phyloP scores from a whole-genome alignment of 805 yeast species.

The Scheffersomyces lignosus region DNA sequence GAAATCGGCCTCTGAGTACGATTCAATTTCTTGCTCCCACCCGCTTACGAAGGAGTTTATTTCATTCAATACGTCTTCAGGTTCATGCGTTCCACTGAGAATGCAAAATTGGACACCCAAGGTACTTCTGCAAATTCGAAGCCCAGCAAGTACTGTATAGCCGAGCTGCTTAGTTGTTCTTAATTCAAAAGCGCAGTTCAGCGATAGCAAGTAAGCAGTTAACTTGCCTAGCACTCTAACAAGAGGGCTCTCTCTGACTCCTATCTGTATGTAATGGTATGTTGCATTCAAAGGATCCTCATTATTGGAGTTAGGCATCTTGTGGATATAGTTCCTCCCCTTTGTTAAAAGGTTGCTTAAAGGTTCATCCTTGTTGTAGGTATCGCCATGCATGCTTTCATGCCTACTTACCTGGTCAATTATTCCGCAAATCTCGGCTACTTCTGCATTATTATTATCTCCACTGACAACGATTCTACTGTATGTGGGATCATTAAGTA shows the following conservation, averaged over 20 bases:
- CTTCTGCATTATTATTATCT: slow-evolving; percentile 27
- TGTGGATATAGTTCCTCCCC: slow-evolving; percentile 23
- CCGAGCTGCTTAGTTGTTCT: slow-evolving; percentile 61
- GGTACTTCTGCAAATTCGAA: slow-evolving; percentile 49
- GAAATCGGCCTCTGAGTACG: slow-evolving; percentile 37
- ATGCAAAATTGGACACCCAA: slow-evolving; percentile 60
- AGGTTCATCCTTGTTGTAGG: slow-evolving; percentile 1
- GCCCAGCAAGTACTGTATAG: slow-evolving; percentile 59
- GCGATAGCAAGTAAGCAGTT: slow-evolving; percentile 46
- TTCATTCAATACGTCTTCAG: slow-evolving; percentile 41
- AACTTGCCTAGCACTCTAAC: slow-evolving; percentile 45
- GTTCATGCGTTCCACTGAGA: slow-evolving; percentile 49
- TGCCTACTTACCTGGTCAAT: slow-evolving; percentile 26
- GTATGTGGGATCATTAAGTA: slow-evolving; percentile 29
- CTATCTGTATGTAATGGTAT: slow-evolving; percentile 58
- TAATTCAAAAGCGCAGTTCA: slow-evolving; percentile 45
- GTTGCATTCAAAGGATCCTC: slow-evolving; percentile 55
- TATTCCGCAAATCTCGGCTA: slow-evolving; percentile 15
- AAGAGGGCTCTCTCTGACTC: slow-evolving; percentile 37
- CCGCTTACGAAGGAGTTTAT: slow-evolving; percentile 48
- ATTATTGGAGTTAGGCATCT: slow-evolving; percentile 28
- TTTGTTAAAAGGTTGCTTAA: slow-evolving; percentile 26
- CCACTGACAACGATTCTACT: slow-evolving; percentile 54
- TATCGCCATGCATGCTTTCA: slow-evolving; percentile 9
- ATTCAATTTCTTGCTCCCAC: slow-evolving; percentile 35